Evolutionary conservation across 768 basidiomycete genomes (phyloP), one percentile per base, ranked within the genome.

Genomic region (Kwoniella pini): DNA sequence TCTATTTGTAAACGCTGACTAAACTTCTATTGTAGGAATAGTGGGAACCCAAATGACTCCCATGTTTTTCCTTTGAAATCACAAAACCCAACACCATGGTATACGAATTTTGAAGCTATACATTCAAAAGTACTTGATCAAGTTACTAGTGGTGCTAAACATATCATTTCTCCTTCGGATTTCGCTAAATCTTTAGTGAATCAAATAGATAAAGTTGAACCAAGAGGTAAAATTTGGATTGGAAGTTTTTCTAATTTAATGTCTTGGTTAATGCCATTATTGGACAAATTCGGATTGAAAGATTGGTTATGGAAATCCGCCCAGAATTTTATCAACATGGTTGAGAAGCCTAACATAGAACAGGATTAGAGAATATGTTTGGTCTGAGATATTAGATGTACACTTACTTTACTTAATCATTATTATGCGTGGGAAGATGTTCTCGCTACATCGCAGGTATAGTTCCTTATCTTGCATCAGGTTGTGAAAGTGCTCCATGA

Each of bases 401-500:
- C n/a, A n/a, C n/a, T n/a, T n/a, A n/a, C n/a, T n/a, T n/a, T n/a
- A n/a, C n/a, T n/a, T n/a, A n/a, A n/a, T n/a, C n/a, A n/a, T n/a
- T n/a, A n/a, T n/a, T n/a, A n/a, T n/a, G n/a, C n/a, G n/a, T n/a
- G n/a, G n/a, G n/a, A n/a, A n/a, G n/a, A n/a, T n/a, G n/a, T n/a
- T n/a, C n/a, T n/a, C n/a, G n/a, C n/a, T n/a, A n/a, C n/a, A n/a
- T n/a, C n/a, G n/a, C n/a, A n/a, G n/a, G n/a, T n/a, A n/a, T n/a
- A n/a, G n/a, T n/a, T n/a, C n/a, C n/a, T n/a, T n/a, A n/a, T n/a
- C n/a, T n/a, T n/a, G n/a, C n/a, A n/a, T n/a, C n/a, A n/a, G n/a
- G 17, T 24, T 46, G 45, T 3, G 45, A 46, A 6, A 46, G 26
- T 26, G 61, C 61, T 15, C 61, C 61, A 7, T 57, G 46, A 28